Percentiles rank a stretch among this genome's conserved stretches.
phyloP scores from a whole-genome alignment of 2,329 filamentous ascomycete genomes.

The Cadophora sp. region DNA sequence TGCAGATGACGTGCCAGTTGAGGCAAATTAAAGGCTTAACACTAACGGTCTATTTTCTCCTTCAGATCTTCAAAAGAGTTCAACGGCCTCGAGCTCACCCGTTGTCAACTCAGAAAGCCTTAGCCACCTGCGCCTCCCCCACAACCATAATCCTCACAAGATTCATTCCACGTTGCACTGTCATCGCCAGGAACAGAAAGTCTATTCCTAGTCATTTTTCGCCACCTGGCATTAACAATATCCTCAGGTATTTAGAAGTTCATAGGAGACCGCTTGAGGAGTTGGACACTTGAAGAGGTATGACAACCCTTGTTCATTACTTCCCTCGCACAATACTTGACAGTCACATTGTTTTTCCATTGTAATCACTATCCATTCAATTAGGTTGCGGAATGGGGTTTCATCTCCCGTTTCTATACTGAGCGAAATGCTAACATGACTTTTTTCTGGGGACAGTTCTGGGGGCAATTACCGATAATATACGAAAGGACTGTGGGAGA shows the following conservation, averaged over 20 bases:
- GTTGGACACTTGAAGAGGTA: constrained; percentile 4
- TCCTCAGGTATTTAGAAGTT: neutral
- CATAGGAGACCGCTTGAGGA: neutral
- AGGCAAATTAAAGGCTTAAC: constrained; percentile 28
- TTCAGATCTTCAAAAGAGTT: constrained; percentile 3
- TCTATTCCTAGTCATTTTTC: constrained; percentile 2
- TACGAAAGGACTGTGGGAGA: constrained; percentile 38
- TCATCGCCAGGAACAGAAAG: constrained; percentile 4
- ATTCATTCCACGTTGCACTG: constrained; percentile 3
- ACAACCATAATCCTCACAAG: neutral
- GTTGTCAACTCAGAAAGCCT: constrained; percentile 1
- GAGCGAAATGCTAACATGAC: constrained; percentile 34
- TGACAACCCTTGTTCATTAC: neutral
- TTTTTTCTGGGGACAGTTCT: constrained; percentile 34
- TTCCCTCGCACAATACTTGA: too few species aligned
- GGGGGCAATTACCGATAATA: constrained; percentile 25
- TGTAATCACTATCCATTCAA: neutral
- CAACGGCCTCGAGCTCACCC: constrained; percentile 23
- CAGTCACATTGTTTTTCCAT: neutral
- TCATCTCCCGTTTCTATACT: neutral
- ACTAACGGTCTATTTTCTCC: constrained; percentile 22
- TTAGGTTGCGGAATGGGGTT: neutral
- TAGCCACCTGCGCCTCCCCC: constrained; percentile 4
- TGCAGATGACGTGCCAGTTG: neutral
- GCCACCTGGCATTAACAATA: neutral